Evolutionary conservation across 176 grass and related monocot genomes (phyloP).

Genomic region (Carex myosuroides): DNA sequence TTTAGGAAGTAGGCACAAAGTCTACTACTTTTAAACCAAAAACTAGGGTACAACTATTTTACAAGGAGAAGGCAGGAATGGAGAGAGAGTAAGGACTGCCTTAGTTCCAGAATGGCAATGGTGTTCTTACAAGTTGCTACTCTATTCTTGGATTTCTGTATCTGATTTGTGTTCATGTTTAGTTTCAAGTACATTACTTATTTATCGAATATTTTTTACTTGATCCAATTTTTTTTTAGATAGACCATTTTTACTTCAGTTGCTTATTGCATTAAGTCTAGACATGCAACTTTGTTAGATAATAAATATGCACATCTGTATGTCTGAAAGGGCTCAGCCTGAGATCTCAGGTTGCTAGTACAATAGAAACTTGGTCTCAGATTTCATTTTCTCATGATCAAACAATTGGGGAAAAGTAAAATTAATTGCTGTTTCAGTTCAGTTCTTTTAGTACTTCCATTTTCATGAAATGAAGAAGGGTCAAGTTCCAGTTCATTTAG

Average conservation of each 20-base stretch:
- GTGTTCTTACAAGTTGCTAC: neutral
- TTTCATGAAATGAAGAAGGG: slow-evolving; percentile 5
- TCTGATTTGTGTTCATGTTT: neutral
- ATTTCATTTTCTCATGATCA: neutral
- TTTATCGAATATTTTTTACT: neutral
- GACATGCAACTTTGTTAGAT: neutral
- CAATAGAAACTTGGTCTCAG: neutral
- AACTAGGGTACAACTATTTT: too few species aligned
- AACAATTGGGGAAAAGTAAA: neutral
- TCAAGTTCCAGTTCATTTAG: neutral
- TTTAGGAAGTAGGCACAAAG: too few species aligned
- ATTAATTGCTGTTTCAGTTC: neutral
- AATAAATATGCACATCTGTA: neutral
- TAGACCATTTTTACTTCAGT: neutral
- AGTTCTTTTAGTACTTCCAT: neutral
- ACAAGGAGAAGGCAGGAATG: too few species aligned
- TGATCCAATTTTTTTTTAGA: neutral
- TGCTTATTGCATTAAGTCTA: neutral
- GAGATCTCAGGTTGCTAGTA: neutral
- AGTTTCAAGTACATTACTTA: neutral
- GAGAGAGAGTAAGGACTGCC: too few species aligned
- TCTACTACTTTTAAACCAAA: too few species aligned
- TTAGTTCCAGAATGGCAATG: neutral
- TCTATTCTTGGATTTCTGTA: neutral
- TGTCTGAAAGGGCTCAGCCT: neutral